Evolutionary conservation across 108 stramenopile genomes (phyloP).

Genomic region (Skeletonema tropicum): DNA sequence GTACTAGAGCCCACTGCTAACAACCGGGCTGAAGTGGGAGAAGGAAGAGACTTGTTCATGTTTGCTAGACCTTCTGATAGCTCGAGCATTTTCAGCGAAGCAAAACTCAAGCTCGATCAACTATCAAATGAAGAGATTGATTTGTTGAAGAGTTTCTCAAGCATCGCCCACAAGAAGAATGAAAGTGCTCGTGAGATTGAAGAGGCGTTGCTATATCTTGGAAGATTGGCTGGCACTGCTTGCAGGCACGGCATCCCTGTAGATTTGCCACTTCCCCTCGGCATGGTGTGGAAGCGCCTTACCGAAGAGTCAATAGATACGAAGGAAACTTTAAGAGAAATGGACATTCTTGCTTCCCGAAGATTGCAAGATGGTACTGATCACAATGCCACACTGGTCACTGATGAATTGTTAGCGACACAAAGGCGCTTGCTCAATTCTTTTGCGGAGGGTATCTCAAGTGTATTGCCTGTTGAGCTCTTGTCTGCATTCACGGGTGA

Average conservation of each 20-base stretch:
- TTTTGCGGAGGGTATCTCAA: slow-evolving; percentile 89
- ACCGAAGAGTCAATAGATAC: slow-evolving; percentile 55
- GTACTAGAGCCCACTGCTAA: slow-evolving; percentile 85
- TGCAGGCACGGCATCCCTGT: slow-evolving; percentile 89
- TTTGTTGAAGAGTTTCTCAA: slow-evolving; percentile 62
- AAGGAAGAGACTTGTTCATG: slow-evolving; percentile 76
- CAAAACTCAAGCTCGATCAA: slow-evolving; percentile 9
- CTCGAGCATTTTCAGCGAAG: slow-evolving; percentile 2
- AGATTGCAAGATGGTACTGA: slow-evolving; percentile 27
- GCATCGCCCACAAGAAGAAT: slow-evolving; percentile 52
- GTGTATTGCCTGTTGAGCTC: slow-evolving; percentile 91
- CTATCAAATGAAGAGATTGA: slow-evolving; percentile 57
- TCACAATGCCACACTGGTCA: background rate
- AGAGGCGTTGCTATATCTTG: slow-evolving; percentile 84
- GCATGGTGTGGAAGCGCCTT: slow-evolving; percentile 73
- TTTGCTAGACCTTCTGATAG: slow-evolving; percentile 47
- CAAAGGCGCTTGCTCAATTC: slow-evolving; percentile 81
- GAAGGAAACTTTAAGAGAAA: slow-evolving; percentile 52
- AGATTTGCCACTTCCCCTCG: slow-evolving; percentile 81
- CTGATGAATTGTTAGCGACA: slow-evolving; percentile 46
- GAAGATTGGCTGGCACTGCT: slow-evolving; percentile 92
- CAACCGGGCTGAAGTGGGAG: slow-evolving; percentile 69
- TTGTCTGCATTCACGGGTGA: slow-evolving; percentile 86
- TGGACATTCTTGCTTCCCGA: slow-evolving; percentile 68
- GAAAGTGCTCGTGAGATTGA: slow-evolving; percentile 72